These are phyloP conservation scores for Coniferiporia sulphurascens DNA, from an alignment of 1,284 basidiomycete species.

Conservation along the genomic window DNA sequence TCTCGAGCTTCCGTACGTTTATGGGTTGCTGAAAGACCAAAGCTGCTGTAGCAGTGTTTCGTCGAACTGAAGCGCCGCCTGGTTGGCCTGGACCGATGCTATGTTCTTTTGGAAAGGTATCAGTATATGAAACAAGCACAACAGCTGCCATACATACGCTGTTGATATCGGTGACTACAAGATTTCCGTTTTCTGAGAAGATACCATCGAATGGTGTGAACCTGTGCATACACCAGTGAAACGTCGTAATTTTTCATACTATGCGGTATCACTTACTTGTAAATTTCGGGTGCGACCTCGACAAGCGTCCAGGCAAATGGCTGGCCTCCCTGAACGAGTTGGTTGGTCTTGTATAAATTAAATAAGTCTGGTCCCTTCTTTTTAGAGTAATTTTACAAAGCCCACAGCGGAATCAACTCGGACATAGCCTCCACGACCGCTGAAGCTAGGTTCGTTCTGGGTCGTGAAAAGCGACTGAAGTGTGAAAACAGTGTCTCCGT, in stretches of 20 bases:
- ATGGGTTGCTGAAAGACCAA: neutral
- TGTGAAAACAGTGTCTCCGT: slow-evolving; percentile 11
- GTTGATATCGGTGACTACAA: slow-evolving; percentile 14
- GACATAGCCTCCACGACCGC: slow-evolving; percentile 9
- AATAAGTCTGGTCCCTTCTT: neutral
- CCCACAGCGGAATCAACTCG: slow-evolving; percentile 8
- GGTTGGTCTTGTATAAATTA: slow-evolving; percentile 5
- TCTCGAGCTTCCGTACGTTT: neutral
- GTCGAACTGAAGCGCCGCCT: neutral
- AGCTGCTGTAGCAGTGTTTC: neutral
- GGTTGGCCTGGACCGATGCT: neutral
- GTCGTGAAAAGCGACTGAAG: slow-evolving; percentile 6
- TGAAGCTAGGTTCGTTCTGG: neutral
- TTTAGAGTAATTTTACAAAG: neutral
- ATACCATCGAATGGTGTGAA: slow-evolving; percentile 10
- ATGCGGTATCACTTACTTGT: slow-evolving; percentile 6
- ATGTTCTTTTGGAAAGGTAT: neutral
- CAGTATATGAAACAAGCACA: neutral
- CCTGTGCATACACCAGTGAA: neutral
- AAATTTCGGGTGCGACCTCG: slow-evolving; percentile 2
- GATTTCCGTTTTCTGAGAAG: slow-evolving; percentile 1
- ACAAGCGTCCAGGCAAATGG: slow-evolving; percentile 11
- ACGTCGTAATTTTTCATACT: slow-evolving; percentile 2
- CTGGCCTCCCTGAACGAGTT: slow-evolving; percentile 8
- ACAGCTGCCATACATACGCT: neutral